A percentile compares a stretch with the other conserved stretches of the same genome.
phyloP scores from a whole-genome alignment of 2,329 filamentous ascomycete genomes.

The Cadophora malorum region DNA sequence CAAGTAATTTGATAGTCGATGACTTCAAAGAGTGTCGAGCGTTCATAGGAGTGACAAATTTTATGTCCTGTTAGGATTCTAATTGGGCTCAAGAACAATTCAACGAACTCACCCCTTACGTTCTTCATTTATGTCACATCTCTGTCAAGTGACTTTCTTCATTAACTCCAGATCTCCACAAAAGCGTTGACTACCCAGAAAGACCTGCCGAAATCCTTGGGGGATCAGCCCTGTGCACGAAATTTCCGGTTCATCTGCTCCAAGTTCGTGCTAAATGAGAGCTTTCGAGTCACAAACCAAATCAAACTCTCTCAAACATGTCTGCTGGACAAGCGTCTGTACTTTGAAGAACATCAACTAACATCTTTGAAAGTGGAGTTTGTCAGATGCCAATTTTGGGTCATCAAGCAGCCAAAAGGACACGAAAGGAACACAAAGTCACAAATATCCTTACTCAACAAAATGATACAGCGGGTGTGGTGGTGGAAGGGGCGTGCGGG shows the following conservation, averaged over 20 bases:
- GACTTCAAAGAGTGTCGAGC: no score
- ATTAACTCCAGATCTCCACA: neutral
- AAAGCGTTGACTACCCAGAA: neutral
- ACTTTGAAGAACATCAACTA: neutral
- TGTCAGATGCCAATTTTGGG: neutral
- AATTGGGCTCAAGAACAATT: no score
- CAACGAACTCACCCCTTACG: no score
- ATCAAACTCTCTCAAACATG: neutral
- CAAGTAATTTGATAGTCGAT: no score
- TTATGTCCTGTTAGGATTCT: no score
- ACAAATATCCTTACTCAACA: neutral
- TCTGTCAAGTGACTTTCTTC: no score
- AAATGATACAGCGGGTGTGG: neutral
- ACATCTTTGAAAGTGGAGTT: neutral
- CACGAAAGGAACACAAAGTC: neutral
- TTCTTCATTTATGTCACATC: no score
- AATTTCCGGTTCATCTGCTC: neutral
- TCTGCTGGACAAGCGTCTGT: neutral
- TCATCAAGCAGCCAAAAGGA: neutral
- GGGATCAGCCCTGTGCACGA: neutral
- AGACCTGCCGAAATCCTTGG: neutral
- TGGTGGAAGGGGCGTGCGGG: neutral
- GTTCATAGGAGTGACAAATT: no score
- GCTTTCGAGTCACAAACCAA: neutral
- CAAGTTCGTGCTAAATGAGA: neutral